Percentiles rank a stretch among this genome's conserved stretches.
Conservation (phyloP, 129 eudicot species). For the Arctium minus region DNA sequence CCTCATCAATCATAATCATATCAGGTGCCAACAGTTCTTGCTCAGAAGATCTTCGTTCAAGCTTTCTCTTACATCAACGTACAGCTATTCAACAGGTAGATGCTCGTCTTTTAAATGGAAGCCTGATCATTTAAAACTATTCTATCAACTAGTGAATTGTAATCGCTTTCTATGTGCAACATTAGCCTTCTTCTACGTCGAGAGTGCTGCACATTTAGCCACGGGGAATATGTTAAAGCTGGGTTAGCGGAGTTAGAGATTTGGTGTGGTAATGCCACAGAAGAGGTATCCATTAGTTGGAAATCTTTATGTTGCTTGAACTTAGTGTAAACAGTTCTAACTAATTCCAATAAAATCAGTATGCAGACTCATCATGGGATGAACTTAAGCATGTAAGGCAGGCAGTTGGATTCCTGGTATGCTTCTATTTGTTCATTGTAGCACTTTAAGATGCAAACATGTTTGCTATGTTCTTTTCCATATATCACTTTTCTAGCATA, state of each 20-base stretch:
- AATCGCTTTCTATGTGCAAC: constrained; percentile 11
- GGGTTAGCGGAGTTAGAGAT: constrained; percentile 63
- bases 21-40: constrained; percentile 85
- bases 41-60: constrained; percentile 62
- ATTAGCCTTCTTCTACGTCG: constrained; percentile 57
- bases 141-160: not conserved
- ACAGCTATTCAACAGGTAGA: constrained; percentile 78
- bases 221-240: constrained; percentile 59
- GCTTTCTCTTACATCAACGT: constrained; percentile 67
- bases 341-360: constrained; percentile 31
- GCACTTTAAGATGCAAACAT: not conserved
- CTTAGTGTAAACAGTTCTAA: not conserved
- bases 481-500: not conserved
- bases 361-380: constrained; percentile 62
- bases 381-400: constrained; percentile 65
- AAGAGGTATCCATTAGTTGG: constrained; percentile 48
- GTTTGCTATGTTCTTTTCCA: not conserved
- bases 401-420: constrained; percentile 75
- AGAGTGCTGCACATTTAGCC: constrained; percentile 66
- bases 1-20: constrained; percentile 19
- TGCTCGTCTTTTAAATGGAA: not conserved
- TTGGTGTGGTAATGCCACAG: constrained; percentile 59
- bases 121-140: not conserved
- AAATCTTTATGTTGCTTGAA: not conserved
- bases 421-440: constrained; percentile 20